Evolutionary conservation across 768 basidiomycete genomes (phyloP), one percentile per base, ranked within the genome.

Genomic region (Phaeotremella skinneri): DNA sequence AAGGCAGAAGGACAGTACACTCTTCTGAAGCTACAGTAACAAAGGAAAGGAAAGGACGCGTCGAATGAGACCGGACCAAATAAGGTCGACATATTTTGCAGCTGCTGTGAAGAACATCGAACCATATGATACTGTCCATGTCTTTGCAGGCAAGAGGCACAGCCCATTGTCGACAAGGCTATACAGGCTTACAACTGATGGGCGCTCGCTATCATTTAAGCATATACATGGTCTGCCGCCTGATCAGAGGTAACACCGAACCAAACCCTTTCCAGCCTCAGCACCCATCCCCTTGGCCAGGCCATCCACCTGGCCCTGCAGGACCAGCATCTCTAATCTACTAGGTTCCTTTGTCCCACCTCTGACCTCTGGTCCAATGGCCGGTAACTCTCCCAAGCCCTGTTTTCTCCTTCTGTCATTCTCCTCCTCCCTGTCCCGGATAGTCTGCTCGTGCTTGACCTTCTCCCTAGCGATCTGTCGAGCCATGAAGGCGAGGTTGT

Each of bases 311-410:
- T 90, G 89, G 13, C 91, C 92, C 39, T 92, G 80, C 57, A 92
- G 67, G 75, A 93, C 76, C 84, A 91, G 81, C 76, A 89, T 87
- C 68, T 94, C 91, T 63, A 96, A 77, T 59, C 91, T 84, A 74
- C 85, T 91, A 23, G 92, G 92, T 72, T 94, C 92, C 21, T 85
- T 80, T 34, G 91, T 88, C 79, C 88, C 91, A 81, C 91, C 91
- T 73, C 91, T 72, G 62, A 91, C 82, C 69, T 83, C 81, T 31
- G 90, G 84, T 68, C 91, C 88, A 73, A 94, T 89, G 76, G 91
- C 88, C 1, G 92, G 91, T 27, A 93, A 80, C 63, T 92, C 90
- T 25, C 84, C 84, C 51, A 93, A 79, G 13, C 92, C 92, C 70
- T 91, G 89, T 37, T 85, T 86, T 62, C 87, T 82, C 43, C 92